A percentile compares a stretch with the other conserved stretches of the same genome.
phyloP scores from a whole-genome alignment of 75 land plant species.

The Pinus taeda region DNA sequence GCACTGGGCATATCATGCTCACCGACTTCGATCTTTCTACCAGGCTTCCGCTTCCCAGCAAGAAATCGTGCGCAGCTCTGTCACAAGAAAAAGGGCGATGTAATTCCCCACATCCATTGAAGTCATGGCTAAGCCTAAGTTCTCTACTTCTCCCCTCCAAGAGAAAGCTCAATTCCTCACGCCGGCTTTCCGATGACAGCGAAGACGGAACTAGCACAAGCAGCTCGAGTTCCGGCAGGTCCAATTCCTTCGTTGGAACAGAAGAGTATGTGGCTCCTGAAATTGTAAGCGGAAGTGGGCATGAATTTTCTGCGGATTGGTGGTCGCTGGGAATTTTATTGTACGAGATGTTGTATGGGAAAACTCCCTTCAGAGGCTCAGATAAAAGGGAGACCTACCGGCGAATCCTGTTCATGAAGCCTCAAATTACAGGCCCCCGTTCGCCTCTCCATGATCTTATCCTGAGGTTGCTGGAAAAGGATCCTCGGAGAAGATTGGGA shows the following conservation, averaged over 20 bases:
- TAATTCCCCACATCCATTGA: not conserved
- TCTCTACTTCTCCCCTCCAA: not conserved
- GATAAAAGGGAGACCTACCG: conserved; percentile 18
- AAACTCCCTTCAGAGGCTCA: conserved; percentile 28
- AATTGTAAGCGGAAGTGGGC: conserved; percentile 18
- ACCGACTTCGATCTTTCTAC: conserved; percentile 83
- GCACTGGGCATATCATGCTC: conserved; percentile 58
- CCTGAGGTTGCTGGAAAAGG: conserved; percentile 52
- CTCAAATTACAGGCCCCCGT: not conserved
- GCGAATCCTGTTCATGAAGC: conserved; percentile 10
- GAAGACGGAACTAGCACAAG: too few relatives aligned
- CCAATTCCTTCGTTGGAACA: conserved; percentile 47
- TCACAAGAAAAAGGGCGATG: not conserved
- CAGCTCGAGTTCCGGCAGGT: conserved; percentile 13
- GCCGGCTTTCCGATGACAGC: too few relatives aligned
- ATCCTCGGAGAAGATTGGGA: conserved; percentile 57
- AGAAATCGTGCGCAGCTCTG: not conserved
- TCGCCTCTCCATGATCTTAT: conserved; percentile 48
- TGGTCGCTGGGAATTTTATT: conserved; percentile 30
- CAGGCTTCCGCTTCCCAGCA: conserved; percentile 16
- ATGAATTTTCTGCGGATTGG: conserved; percentile 27
- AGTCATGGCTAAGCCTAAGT: too few relatives aligned
- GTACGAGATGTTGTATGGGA: conserved; percentile 24
- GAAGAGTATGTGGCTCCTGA: conserved; percentile 34
- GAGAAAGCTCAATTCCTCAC: not conserved